phyloP scores from a whole-genome alignment of 768 basidiomycete genomes.

The Termitomyces sp. region DNA sequence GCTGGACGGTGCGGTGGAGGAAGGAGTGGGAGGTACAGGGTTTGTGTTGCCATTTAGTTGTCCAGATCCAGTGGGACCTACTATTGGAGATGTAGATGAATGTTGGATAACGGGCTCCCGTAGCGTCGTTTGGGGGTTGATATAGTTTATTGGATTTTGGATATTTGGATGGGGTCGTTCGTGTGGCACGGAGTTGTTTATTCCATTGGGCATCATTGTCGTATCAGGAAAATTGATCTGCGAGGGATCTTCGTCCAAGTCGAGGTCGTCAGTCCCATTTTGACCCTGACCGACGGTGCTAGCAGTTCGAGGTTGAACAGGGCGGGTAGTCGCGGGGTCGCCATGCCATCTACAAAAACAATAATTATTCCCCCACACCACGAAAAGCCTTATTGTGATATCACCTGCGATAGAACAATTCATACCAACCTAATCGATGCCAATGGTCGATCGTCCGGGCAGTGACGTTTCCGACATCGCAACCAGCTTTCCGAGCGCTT shows the following conservation, averaged over 20 bases:
- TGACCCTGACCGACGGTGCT: constrained; percentile 29
- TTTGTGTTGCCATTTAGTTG: constrained; percentile 12
- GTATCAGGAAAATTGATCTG: constrained; percentile 41
- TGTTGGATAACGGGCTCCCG: constrained; percentile 30
- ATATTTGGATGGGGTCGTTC: constrained; percentile 32
- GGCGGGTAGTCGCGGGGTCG: constrained; percentile 57
- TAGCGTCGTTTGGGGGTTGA: constrained; percentile 36
- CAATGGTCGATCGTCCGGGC: constrained; percentile 77
- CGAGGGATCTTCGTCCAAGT: constrained; percentile 50
- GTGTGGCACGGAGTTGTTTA: constrained; percentile 26
- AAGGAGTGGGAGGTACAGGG: constrained; percentile 15
- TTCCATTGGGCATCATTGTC: constrained; percentile 28
- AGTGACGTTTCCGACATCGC: constrained; percentile 71
- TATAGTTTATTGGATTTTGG: constrained; percentile 23
- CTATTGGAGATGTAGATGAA: constrained; percentile 23
- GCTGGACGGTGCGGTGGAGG: constrained; percentile 17
- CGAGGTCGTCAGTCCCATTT: constrained; percentile 37
- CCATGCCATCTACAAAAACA: constrained; percentile 53
- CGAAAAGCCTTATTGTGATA: constrained; percentile 11
- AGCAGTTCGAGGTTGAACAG: constrained; percentile 35
- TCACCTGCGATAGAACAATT: constrained; percentile 66
- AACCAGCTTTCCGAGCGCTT: constrained; percentile 58
- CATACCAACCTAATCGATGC: constrained; percentile 77
- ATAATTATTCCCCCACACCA: constrained; percentile 8
- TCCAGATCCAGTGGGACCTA: constrained; percentile 17